These are phyloP conservation scores for Carnegiea gigantea DNA, from an alignment of 179 eudicot genomes.

Conservation along the genomic window DNA sequence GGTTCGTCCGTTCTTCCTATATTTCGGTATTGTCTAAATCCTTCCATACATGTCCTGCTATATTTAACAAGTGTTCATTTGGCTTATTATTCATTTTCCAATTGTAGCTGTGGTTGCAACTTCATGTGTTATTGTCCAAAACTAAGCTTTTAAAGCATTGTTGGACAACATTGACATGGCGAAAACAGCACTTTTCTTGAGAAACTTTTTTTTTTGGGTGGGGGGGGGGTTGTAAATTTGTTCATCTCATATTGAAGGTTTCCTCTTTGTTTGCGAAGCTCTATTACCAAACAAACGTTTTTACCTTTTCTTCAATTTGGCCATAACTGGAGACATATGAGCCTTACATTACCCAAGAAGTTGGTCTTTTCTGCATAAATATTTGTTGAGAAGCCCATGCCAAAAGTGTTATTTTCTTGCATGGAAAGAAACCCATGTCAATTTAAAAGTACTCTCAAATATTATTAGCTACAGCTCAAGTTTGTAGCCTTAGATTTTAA, in stretches of 20 bases:
- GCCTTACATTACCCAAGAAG: not conserved
- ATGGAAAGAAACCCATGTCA: not conserved
- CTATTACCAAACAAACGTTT: not conserved
- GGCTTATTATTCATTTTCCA: not conserved
- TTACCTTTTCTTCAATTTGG: not conserved
- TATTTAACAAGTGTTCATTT: not conserved
- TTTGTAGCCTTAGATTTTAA: not conserved
- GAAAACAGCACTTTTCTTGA: not conserved
- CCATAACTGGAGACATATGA: not conserved
- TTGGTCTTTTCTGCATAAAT: not conserved
- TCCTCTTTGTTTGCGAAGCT: not conserved
- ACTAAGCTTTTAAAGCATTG: not conserved
- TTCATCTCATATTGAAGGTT: not conserved
- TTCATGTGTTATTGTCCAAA: not conserved
- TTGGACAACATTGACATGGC: not conserved
- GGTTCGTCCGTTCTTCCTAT: conserved; percentile 63
- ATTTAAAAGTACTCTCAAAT: not conserved
- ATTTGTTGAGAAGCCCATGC: not conserved
- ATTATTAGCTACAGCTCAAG: not conserved
- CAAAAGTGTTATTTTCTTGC: not conserved
- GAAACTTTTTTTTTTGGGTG: not conserved
- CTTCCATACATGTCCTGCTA: not conserved
- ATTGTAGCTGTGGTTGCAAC: not conserved
- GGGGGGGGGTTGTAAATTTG: not conserved
- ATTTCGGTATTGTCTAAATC: conserved; percentile 47